Evolutionary conservation across 2,329 filamentous ascomycete species (phyloP).

Genomic region (Dothideomycetes sp.): DNA sequence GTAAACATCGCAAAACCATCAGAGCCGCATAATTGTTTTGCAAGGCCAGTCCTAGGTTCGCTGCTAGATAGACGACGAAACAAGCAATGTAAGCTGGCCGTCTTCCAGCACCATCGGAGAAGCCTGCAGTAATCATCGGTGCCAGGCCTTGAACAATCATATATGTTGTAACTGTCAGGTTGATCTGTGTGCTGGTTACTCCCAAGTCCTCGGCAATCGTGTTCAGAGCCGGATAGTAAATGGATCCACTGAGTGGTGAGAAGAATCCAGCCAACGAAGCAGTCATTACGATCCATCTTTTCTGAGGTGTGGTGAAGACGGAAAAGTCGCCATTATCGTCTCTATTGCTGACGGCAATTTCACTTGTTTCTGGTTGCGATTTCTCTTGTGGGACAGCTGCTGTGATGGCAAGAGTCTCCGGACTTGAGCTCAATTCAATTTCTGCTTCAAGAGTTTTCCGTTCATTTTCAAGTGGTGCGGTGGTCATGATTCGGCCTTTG

Average conservation of each 20-base stretch:
- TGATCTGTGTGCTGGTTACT: slow-evolving; percentile 36
- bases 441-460: neutral
- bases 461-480: neutral
- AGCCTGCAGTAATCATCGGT: slow-evolving; percentile 25
- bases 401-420: neutral
- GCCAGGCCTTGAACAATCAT: slow-evolving; percentile 30
- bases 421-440: neutral
- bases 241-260: slow-evolving; percentile 28
- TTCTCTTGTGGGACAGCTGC: neutral
- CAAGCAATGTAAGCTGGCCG: slow-evolving; percentile 26
- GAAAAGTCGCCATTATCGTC: slow-evolving; percentile 21
- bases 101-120: slow-evolving; percentile 25
- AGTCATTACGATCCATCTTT: slow-evolving; percentile 23
- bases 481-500: neutral
- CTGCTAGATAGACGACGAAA: slow-evolving; percentile 26
- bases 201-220: slow-evolving; percentile 28
- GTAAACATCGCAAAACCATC: slow-evolving; percentile 52
- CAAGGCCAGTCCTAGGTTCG: slow-evolving; percentile 28
- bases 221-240: slow-evolving; percentile 32
- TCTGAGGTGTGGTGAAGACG: slow-evolving; percentile 24
- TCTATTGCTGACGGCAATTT: neutral
- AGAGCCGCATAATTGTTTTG: slow-evolving; percentile 36
- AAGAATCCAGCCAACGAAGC: slow-evolving; percentile 23
- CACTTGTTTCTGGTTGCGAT: neutral
- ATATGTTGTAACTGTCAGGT: slow-evolving; percentile 44